Evolutionary conservation across 2,329 filamentous ascomycete genomes (phyloP).

Genomic region (Fusarium clavum): DNA sequence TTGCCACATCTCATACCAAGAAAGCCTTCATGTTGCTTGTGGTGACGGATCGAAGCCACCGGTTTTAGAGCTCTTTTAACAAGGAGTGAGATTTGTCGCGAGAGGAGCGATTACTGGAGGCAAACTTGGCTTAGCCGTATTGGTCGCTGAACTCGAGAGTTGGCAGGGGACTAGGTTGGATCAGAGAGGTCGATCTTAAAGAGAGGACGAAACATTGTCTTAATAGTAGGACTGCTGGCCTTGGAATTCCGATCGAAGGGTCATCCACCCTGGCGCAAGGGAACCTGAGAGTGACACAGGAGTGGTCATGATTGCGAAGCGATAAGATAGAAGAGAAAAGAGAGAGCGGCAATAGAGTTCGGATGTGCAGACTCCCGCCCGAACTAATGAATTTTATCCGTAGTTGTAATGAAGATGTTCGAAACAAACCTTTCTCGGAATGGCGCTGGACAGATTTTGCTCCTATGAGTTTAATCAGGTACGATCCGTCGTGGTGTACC

Average conservation of each 20-base stretch:
- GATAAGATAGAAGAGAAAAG: neutral
- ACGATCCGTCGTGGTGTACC: constrained; percentile 22
- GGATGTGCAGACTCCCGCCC: neutral
- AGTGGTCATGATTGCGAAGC: neutral
- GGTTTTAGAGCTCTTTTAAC: constrained; percentile 17
- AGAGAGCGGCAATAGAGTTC: neutral
- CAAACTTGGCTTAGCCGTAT: constrained; percentile 24
- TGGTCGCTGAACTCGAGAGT: constrained; percentile 14
- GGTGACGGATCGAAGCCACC: constrained; percentile 10
- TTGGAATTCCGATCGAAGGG: constrained; percentile 13
- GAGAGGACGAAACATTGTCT: constrained; percentile 7
- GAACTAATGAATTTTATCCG: neutral
- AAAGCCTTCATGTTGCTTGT: constrained; percentile 21
- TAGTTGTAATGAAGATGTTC: constrained; percentile 13
- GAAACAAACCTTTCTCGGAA: constrained; percentile 24
- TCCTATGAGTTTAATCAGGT: constrained; percentile 6
- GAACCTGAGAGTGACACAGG: neutral
- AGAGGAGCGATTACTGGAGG: neutral
- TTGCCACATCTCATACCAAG: constrained; percentile 16
- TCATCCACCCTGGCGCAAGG: constrained; percentile 9
- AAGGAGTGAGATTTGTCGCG: constrained; percentile 11
- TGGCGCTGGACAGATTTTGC: constrained; percentile 7
- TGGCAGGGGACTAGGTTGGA: constrained; percentile 24
- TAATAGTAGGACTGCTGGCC: neutral
- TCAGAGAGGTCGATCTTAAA: constrained; percentile 8